These are phyloP conservation scores for Candida ascalaphidarum DNA, from an alignment of 805 yeast species.

Conservation along the genomic window DNA sequence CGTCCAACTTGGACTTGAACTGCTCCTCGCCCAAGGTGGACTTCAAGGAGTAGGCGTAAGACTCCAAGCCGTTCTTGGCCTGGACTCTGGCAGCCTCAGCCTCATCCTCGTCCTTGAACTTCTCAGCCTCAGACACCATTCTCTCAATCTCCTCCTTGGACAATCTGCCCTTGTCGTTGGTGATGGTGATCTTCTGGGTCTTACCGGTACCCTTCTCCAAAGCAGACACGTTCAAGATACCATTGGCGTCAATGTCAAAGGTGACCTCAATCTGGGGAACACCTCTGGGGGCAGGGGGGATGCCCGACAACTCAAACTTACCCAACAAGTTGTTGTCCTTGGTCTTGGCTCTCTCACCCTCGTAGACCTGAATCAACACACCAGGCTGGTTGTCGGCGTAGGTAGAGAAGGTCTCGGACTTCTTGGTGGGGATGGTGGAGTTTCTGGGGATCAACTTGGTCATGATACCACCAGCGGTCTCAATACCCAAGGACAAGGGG, in stretches of 20 bases:
- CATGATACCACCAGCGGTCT: slow-evolving; percentile 99
- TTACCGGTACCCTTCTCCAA: slow-evolving; percentile 98
- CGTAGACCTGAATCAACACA: slow-evolving; percentile 93
- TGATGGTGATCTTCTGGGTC: slow-evolving; percentile 92
- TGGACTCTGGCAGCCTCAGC: slow-evolving; percentile 87
- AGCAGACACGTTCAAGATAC: slow-evolving; percentile 93
- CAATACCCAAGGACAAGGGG: slow-evolving; percentile 95
- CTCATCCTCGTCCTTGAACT: slow-evolving; percentile 94
- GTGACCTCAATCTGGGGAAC: slow-evolving; percentile 97
- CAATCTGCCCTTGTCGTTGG: slow-evolving; percentile 97
- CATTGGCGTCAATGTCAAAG: slow-evolving; percentile 94
- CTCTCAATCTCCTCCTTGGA: slow-evolving; percentile 96
- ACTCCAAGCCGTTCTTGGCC: slow-evolving; percentile 92
- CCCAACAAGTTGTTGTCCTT: slow-evolving; percentile 95
- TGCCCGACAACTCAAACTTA: slow-evolving; percentile 93
- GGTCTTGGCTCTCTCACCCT: slow-evolving; percentile 97
- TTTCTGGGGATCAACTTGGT: slow-evolving; percentile 97
- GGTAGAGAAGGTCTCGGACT: slow-evolving; percentile 94
- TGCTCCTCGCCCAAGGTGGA: slow-evolving; percentile 64
- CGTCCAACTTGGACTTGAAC: slow-evolving; percentile 39
- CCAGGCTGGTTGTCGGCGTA: slow-evolving; percentile 98
- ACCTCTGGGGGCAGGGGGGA: slow-evolving; percentile 99
- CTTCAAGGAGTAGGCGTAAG: slow-evolving; percentile 91
- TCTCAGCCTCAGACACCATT: slow-evolving; percentile 97
- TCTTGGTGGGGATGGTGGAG: slow-evolving; percentile 96